A percentile compares a stretch with the other conserved stretches of the same genome.
Conservation (phyloP, 108 stramenopile species). For the Skeletonema costatum region DNA sequence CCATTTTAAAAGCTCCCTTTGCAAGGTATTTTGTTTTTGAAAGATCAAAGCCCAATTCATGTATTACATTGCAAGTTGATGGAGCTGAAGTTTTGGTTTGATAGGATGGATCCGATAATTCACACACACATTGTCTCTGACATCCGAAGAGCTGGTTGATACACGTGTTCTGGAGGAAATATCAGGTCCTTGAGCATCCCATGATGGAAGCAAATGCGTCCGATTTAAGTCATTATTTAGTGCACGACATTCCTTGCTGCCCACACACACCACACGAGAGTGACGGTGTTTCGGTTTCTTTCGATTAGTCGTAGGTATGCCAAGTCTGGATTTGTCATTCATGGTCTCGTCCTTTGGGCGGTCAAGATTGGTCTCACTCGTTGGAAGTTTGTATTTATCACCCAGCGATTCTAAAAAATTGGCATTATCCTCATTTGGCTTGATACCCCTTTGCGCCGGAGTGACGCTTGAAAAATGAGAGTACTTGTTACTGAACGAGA, state of each 20-base stretch:
- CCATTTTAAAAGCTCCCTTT: background rate
- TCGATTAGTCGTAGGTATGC: background rate
- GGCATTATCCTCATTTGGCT: background rate
- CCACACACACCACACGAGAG: background rate
- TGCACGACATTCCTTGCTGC: background rate
- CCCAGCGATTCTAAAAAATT: background rate
- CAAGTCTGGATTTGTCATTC: no score
- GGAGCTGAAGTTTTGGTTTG: background rate
- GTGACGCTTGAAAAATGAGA: background rate
- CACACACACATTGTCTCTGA: background rate
- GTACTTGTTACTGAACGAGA: background rate
- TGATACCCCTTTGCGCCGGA: background rate
- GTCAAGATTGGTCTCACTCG: no score
- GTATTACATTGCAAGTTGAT: constrained; percentile 9
- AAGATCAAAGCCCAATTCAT: constrained; percentile 5
- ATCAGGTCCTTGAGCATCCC: background rate
- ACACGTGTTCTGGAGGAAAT: background rate
- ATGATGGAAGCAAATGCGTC: background rate
- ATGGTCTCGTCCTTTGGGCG: no score
- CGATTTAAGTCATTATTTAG: background rate
- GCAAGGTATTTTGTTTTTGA: background rate
- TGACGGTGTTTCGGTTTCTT: background rate
- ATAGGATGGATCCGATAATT: constrained; percentile 11
- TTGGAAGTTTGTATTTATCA: no score
- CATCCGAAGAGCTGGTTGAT: background rate